Conservation (phyloP, 176 grass and related monocot species). For the Oryza australiensis region DNA sequence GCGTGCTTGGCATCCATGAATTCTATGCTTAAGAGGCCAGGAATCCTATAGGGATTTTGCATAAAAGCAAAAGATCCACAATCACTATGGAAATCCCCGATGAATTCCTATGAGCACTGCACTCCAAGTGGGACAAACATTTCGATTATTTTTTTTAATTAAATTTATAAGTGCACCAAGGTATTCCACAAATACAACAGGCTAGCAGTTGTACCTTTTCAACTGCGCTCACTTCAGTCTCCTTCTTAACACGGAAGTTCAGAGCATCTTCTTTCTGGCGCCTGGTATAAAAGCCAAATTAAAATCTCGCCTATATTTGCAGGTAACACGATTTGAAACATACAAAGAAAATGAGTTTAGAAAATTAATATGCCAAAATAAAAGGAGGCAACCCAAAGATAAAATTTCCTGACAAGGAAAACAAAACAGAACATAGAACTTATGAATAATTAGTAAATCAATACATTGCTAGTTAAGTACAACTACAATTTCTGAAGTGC, state of each 20-base stretch:
- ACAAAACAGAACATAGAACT: conserved; percentile 1
- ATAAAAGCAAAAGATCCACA: background rate
- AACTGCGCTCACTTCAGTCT: conserved; percentile 73
- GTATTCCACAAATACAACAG: background rate
- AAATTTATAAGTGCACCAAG: conserved; percentile 18
- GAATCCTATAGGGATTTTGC: background rate
- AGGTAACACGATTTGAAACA: background rate
- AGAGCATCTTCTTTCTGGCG: conserved; percentile 96
- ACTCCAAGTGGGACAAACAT: conserved; percentile 2
- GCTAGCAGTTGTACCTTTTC: conserved; percentile 69
- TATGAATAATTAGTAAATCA: background rate
- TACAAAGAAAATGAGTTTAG: background rate
- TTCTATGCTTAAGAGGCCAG: background rate
- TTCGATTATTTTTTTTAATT: background rate
- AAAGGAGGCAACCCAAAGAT: background rate
- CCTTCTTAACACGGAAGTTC: conserved; percentile 86
- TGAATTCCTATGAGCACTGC: background rate
- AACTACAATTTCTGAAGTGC: background rate
- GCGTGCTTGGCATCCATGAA: background rate
- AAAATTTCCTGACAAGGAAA: background rate
- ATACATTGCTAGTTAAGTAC: background rate
- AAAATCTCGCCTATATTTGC: conserved; percentile 1
- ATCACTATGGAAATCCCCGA: background rate
- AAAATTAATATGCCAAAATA: conserved; percentile 28
- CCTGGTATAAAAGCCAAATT: conserved; percentile 46